Base-by-base conservation (phyloP, 139 green algal species). In the Picochlorum costavermella region DNA sequence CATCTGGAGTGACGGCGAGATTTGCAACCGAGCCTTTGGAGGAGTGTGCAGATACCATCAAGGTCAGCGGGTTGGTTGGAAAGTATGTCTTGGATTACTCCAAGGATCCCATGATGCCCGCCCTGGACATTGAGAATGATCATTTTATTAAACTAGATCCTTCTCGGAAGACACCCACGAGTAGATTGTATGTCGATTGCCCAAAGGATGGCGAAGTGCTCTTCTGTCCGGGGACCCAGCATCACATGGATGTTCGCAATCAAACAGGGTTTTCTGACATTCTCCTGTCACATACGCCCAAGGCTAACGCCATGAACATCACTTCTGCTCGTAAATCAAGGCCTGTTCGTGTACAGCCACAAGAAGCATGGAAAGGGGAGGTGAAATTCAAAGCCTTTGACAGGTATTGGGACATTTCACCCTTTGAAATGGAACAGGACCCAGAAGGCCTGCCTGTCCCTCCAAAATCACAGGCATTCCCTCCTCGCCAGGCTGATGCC, bases 341-440 rank as follows among this genome's bases (percentile, higher is more conserved):
- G 2, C 56, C 65, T 4, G 49, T 81, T 50, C 70, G 59, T 55
- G 48, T 73, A 49, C 5, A 66, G 30, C 73, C 76, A 9, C 69
- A 66, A 10, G 65, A 69, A 44, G 45, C 25, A 4, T 83, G 76
- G 76, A 26, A 13, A 40, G 75, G 76, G 2, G 65, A 80, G 56
- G 64, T 73, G 49, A 57, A 68, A 16, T 31, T 82, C 13, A 61
- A 53, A 5, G 64, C 64, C 13, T 65, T 80, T 56, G 30, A 75
- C 44, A 25, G 50, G 31, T 77, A 74, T 53, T 82, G 75, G 75
- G 50, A 65, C 13, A 50, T 67, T 46, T 62, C 73, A 28, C n/a
- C 61, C 10, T 81, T 74, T 75, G 75, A 81, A 50, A 48, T 51
- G 23, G 60, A 76, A 45, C 51, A 72, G n/a, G 17, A 53, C n/a